These are phyloP conservation scores for Pseudogymnoascus sp. DNA, from an alignment of 2,329 filamentous ascomycete genomes.

Conservation along the genomic window DNA sequence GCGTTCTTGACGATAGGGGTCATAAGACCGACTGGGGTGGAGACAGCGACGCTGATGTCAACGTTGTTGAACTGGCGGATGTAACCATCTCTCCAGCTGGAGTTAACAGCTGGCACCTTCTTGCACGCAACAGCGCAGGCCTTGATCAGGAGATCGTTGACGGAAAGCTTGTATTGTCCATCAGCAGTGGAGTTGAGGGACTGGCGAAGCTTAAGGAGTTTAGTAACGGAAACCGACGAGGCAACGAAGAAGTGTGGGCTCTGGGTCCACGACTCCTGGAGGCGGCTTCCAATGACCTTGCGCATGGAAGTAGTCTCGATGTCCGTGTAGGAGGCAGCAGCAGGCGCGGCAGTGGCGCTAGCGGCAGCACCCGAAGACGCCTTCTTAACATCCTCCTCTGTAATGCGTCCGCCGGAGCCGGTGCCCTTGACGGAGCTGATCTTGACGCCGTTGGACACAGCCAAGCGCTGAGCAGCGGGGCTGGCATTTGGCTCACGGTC, in stretches of 20 bases:
- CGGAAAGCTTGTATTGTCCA: constrained; percentile 97
- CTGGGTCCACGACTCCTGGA: constrained; percentile 79
- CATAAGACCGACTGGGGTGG: constrained; percentile 88
- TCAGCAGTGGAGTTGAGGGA: constrained; percentile 83
- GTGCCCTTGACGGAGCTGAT: constrained; percentile 76
- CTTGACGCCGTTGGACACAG: constrained; percentile 73
- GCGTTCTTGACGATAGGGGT: constrained; percentile 93
- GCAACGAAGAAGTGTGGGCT: constrained; percentile 99
- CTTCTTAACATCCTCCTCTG: constrained; percentile 89
- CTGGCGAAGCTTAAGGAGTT: constrained; percentile 92
- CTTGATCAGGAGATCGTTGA: constrained; percentile 99
- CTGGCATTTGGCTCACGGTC: constrained; percentile 70
- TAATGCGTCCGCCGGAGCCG: constrained; percentile 78
- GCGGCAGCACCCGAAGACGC: constrained; percentile 46
- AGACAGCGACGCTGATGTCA: constrained; percentile 88
- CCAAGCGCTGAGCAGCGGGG: constrained; percentile 69
- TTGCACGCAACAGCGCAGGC: constrained; percentile 78
- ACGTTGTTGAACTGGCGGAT: constrained; percentile 92
- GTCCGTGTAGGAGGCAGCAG: constrained; percentile 69
- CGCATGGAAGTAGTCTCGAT: constrained; percentile 84
- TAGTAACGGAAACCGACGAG: constrained; percentile 80
- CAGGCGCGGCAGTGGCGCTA: constrained; percentile 39
- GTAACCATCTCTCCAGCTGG: constrained; percentile 81
- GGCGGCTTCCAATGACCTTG: constrained; percentile 90
- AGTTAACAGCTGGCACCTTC: constrained; percentile 94